Evolutionary conservation across 345 rosid species (phyloP).

Genomic region (Physaria fendleri): DNA sequence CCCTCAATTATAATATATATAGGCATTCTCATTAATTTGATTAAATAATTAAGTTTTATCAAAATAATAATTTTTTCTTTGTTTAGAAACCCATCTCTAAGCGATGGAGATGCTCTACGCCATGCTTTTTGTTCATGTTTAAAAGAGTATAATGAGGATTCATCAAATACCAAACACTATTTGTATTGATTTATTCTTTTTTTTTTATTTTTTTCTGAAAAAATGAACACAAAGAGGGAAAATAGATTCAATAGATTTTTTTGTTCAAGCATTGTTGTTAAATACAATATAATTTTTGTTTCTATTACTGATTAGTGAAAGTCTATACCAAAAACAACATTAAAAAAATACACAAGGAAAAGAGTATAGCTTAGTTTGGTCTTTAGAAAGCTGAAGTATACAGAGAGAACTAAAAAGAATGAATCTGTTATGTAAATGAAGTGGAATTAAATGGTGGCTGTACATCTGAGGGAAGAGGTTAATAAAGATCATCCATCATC

Average conservation of each 20-base stretch:
- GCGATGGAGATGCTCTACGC: too few relatives aligned
- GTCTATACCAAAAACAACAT: slow-evolving; percentile 25
- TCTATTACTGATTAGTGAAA: slow-evolving; percentile 15
- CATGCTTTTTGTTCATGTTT: too few relatives aligned
- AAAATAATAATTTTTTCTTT: too few relatives aligned
- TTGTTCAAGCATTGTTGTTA: slow-evolving; percentile 9
- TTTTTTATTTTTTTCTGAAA: slow-evolving; percentile 10
- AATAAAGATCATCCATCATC: slow-evolving; percentile 31
- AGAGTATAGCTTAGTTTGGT: slow-evolving; percentile 1
- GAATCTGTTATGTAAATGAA: slow-evolving; percentile 21
- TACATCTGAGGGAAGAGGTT: slow-evolving; percentile 21
- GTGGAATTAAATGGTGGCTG: slow-evolving; percentile 21
- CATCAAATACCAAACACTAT: too few relatives aligned
- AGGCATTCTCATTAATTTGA: too few relatives aligned
- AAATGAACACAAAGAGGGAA: not conserved
- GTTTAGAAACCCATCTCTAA: too few relatives aligned
- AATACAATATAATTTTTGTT: slow-evolving; percentile 4
- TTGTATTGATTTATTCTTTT: not conserved
- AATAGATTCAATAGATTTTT: not conserved
- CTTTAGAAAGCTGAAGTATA: not conserved
- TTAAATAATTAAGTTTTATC: too few relatives aligned
- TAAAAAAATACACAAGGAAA: not conserved
- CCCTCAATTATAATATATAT: too few relatives aligned
- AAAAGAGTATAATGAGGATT: too few relatives aligned
- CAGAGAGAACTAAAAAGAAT: slow-evolving; percentile 17